Evolutionary conservation across 148 eudicot species (phyloP), one percentile per base, ranked within the genome.

Genomic region (Chenopodium quinoa): DNA sequence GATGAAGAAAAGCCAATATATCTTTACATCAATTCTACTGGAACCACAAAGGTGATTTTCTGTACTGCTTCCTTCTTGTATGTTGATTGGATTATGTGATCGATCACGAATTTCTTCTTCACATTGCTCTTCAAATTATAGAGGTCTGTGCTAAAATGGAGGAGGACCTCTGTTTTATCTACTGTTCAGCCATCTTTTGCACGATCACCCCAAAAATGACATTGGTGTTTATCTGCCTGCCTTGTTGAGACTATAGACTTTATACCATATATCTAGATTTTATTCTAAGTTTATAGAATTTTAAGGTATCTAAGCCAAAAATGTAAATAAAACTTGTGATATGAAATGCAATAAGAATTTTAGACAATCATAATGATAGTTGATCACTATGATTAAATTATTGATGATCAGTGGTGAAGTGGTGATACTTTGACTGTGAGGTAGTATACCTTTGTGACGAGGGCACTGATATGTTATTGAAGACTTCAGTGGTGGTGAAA

Each of bases 1-100:
- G 93, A 90, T 81, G 91, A 85, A 50, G 86, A 84, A 79, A 91
- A 94, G 86, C 99, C 99, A 79, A 88, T 97, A 67, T 94, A 94
- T 86, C 89, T 97, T 66, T 97, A 97, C 86, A 82, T 97, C 73
- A 97, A 97, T 85, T 97, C 99, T 66, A 92, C 97, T 2, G 99
- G 99, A 29, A 90, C 93, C 54, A 89, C 90, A 72, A 90, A 91
- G 98, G 99, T 94, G 14, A 80, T 73, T 46, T 23, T 34, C 62
- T 20, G 19, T 52, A 4, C 9, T 69, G 72, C 44, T 69, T 44
- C 66, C 23, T 34, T 14, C 47, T 83, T 79, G 67, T 48, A 7
- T 77, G 73, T 76, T 64, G 4, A 10, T 44, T 64, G 20, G 50
- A 62, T 84, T 37, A 37, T 56, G 46, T 52, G 12, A 23, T 64